Evolutionary conservation across 2,329 filamentous ascomycete genomes (phyloP), one percentile per base, ranked within the genome.

Genomic region (Arthrobotrys iridis): DNA sequence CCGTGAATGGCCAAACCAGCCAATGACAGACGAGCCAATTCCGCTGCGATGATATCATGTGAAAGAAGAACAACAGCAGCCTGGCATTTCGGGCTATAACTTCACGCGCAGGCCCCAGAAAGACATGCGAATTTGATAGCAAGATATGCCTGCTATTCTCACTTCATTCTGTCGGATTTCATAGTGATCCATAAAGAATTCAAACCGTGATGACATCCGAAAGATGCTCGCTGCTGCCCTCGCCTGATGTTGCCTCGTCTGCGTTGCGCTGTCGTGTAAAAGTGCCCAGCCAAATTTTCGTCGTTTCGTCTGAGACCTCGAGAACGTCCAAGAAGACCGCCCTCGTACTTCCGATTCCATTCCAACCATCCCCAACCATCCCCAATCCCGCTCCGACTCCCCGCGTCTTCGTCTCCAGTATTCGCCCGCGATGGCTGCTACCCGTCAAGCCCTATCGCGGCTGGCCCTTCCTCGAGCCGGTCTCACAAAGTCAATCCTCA

Each of bases 361-460:
- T 30, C 28, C 52, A 15, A n/a, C 45, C 59, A 28, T 45, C 33
- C 55, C 41, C 57, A 63, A 48, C 67, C 26, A 60, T 41, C 66
- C 43, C 40, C 45, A 37, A 13, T 37, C 40, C 57, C 26, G n/a
- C 55, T 35, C 40, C 52, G 33, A 55, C 58, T 33, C 18, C 59
- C 59, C 45, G 50, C 50, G 58, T 55, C 35, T 30, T 37, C 50
- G 7, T 45, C 59, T 70, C 50, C 41, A 55, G 41, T 60, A 60
- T 62, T 75, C 55, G 43, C 20, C 60, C 59, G 64, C 77, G 79
- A 80, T 80, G 79, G 78, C 79, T 57, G 78, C 79, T 75, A 77
- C 78, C 50, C 78, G 78, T 77, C 71, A 79, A 66, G 77, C 78
- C 52, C 78, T 79, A 43, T 78, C 66, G 58, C 76, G 74, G 45